Percentiles rank a stretch among this genome's conserved stretches.
Conservation (phyloP, 768 basidiomycete genomes). For the Mycena epipterygia region DNA sequence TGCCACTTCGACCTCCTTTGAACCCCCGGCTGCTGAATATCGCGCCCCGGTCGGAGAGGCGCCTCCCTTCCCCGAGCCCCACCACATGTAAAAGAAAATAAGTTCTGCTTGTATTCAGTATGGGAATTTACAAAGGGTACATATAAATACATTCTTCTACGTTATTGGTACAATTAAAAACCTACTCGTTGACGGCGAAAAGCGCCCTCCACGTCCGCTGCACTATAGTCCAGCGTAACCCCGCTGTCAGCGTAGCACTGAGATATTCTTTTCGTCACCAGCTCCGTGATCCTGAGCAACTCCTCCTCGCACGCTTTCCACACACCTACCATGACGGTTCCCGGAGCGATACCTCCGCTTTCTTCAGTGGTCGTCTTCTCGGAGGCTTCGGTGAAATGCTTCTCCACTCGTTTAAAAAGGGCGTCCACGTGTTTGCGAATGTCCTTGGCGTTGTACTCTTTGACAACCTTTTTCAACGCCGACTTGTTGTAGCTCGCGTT, state of each 20-base stretch:
- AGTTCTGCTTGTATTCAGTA: slow-evolving; percentile 6
- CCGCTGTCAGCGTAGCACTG: slow-evolving; percentile 87
- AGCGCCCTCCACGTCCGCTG: slow-evolving; percentile 80
- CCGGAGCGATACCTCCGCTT: slow-evolving; percentile 64
- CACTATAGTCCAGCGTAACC: slow-evolving; percentile 79
- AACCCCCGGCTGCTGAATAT: slow-evolving; percentile 31
- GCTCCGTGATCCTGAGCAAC: slow-evolving; percentile 77
- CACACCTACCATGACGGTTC: slow-evolving; percentile 82
- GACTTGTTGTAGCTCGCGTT: slow-evolving; percentile 83
- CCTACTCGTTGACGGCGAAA: slow-evolving; percentile 72
- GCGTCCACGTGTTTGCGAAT: slow-evolving; percentile 89
- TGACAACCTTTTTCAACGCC: slow-evolving; percentile 85
- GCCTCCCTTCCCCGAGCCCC: slow-evolving; percentile 59
- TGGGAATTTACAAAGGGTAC: slow-evolving; percentile 26
- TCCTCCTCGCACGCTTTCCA: slow-evolving; percentile 95
- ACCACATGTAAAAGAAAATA: slow-evolving; percentile 32
- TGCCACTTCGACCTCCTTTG: slow-evolving; percentile 38
- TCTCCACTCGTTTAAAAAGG: slow-evolving; percentile 92
- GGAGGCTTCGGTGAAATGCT: slow-evolving; percentile 91
- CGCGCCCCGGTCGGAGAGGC: slow-evolving; percentile 29
- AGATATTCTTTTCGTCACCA: slow-evolving; percentile 75
- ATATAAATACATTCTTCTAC: slow-evolving; percentile 30
- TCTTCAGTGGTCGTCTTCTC: slow-evolving; percentile 75
- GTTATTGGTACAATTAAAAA: slow-evolving; percentile 25
- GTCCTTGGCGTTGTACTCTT: slow-evolving; percentile 91